Evolutionary conservation across 352 stramenopile genomes (phyloP).

Genomic region (Peronospora destructor): DNA sequence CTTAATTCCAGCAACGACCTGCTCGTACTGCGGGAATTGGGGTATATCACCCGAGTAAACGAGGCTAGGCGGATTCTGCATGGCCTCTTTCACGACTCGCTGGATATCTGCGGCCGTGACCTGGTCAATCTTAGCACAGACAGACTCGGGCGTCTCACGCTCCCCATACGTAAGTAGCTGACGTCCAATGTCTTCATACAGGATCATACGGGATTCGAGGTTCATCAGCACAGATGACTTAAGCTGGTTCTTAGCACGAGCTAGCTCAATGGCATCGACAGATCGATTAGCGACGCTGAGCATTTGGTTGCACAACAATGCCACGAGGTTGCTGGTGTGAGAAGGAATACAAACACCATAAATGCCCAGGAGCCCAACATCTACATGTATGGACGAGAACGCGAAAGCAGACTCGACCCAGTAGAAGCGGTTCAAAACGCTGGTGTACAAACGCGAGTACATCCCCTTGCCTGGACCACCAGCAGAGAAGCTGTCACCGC

Average conservation of each 20-base stretch:
- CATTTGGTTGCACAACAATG: conserved; percentile 91
- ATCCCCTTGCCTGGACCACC: conserved; percentile 99
- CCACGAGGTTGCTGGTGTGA: conserved; percentile 89
- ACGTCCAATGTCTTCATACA: conserved; percentile 98
- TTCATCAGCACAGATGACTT: conserved; percentile 99
- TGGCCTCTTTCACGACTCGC: conserved; percentile 65
- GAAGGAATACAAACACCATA: conserved; percentile 80
- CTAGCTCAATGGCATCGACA: conserved; percentile 85
- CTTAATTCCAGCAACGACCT: conserved; percentile 66
- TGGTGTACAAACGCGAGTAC: conserved; percentile 98
- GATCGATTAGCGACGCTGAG: conserved; percentile 71
- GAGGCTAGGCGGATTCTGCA: conserved; percentile 73
- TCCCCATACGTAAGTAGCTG: conserved; percentile 96
- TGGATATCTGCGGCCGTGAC: conserved; percentile 84
- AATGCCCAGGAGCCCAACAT: conserved; percentile 94
- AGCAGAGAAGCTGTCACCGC: conserved; percentile 97
- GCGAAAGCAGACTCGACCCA: conserved; percentile 97
- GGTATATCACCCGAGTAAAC: conserved; percentile 80
- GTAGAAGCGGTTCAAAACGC: conserved; percentile 95
- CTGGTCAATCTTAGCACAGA: conserved; percentile 85
- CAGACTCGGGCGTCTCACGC: conserved; percentile 82
- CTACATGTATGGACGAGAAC: conserved; percentile 93
- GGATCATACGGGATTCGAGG: conserved; percentile 95
- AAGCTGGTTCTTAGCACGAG: conserved; percentile 97
- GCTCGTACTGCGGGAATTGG: conserved; percentile 77